Conservation (phyloP, 2,329 filamentous ascomycete genomes). For the Celoporthe dispersa region DNA sequence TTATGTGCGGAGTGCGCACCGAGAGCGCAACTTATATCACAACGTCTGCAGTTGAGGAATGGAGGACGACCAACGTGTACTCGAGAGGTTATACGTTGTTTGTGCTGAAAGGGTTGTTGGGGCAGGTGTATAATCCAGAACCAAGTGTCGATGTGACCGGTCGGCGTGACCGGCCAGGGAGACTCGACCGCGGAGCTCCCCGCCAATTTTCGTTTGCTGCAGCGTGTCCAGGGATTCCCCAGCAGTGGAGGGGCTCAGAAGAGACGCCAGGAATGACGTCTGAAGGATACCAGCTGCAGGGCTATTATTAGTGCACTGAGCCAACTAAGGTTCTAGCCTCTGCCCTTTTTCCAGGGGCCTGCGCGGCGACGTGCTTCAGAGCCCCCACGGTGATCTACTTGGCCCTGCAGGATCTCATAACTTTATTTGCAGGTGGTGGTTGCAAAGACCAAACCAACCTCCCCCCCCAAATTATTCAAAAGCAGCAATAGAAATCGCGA, state of each 20-base stretch:
- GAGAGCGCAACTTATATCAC: constrained; percentile 1
- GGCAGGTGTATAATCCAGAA: not conserved
- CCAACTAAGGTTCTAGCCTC: not conserved
- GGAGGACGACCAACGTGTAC: constrained; percentile 10
- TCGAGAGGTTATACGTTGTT: constrained; percentile 11
- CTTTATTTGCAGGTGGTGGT: not conserved
- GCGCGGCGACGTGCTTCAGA: not conserved
- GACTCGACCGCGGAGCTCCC: constrained; percentile 18
- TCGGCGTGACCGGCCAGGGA: not conserved
- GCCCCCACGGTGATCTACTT: not conserved
- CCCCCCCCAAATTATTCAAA: not conserved
- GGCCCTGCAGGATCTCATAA: constrained; percentile 2
- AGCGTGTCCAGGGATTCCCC: constrained; percentile 14
- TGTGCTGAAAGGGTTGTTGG: constrained; percentile 5
- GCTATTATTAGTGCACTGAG: not conserved
- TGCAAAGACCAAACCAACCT: not conserved
- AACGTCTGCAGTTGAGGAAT: not conserved
- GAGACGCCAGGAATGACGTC: constrained; percentile 20
- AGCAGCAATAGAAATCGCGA: not conserved
- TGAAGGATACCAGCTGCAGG: not conserved
- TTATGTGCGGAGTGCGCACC: constrained; percentile 19
- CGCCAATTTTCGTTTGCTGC: constrained; percentile 25
- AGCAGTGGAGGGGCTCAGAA: constrained; percentile 17
- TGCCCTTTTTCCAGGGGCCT: not conserved
- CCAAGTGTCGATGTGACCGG: not conserved